Evolutionary conservation across 495 filamentous ascomycete species (phyloP).

Genomic region (Daldinia concentrica): DNA sequence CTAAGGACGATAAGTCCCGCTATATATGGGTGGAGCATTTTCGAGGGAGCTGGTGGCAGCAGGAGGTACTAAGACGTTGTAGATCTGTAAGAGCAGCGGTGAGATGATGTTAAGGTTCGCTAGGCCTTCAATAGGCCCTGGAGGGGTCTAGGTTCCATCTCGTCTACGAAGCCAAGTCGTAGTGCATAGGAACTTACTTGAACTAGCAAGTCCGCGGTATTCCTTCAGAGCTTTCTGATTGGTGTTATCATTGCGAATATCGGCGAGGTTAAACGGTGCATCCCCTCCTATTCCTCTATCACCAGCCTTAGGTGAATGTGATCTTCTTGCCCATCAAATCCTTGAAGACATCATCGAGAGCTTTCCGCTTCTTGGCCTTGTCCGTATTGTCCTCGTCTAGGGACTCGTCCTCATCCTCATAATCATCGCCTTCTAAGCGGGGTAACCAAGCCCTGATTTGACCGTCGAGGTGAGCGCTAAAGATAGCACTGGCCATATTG

Average conservation of each 20-base stretch:
- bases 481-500: constrained; percentile 60
- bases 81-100: constrained; percentile 36
- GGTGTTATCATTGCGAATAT: constrained; percentile 7
- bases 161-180: constrained; percentile 23
- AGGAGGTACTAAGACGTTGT: constrained; percentile 2
- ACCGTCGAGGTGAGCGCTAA: constrained; percentile 67
- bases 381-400: constrained; percentile 45
- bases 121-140: constrained; percentile 1
- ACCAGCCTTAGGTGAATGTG: constrained; percentile 54
- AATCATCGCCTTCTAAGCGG: constrained; percentile 57
- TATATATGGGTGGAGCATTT: background rate
- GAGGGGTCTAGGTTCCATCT: constrained; percentile 1
- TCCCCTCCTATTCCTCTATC: background rate
- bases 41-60: background rate
- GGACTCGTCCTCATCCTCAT: constrained; percentile 53
- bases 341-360: constrained; percentile 66
- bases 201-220: background rate
- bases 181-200: constrained; percentile 8
- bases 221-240: background rate
- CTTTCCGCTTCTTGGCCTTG: constrained; percentile 65
- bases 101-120: constrained; percentile 8
- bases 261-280: background rate
- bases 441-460: constrained; percentile 68
- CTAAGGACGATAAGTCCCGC: constrained; percentile 1
- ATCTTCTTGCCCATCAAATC: constrained; percentile 63